Percentiles rank a stretch among this genome's conserved stretches.
phyloP scores from a whole-genome alignment of 2,329 filamentous ascomycete genomes.

The Tolypocladium amazonense region DNA sequence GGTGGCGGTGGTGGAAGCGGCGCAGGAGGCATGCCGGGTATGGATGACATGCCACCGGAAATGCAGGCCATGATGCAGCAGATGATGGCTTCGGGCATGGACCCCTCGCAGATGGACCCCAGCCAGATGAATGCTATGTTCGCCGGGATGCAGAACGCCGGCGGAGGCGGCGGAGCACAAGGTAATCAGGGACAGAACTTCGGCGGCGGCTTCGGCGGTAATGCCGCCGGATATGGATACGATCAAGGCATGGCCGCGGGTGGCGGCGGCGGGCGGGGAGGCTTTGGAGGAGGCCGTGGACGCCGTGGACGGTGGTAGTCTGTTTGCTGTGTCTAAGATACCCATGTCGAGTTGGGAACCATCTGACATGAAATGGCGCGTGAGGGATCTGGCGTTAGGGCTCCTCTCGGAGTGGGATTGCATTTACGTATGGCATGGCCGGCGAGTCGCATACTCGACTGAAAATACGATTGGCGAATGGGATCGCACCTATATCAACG shows the following conservation, averaged over 20 bases:
- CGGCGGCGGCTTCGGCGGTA: constrained; percentile 38
- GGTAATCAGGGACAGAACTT: constrained; percentile 42
- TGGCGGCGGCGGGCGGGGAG: constrained; percentile 19
- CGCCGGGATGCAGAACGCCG: constrained; percentile 41
- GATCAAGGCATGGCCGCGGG: constrained; percentile 35
- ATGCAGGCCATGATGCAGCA: constrained; percentile 63
- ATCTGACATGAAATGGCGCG: not conserved
- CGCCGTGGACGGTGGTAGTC: constrained; percentile 16
- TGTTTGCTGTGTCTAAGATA: not conserved
- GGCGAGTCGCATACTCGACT: not conserved
- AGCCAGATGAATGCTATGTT: constrained; percentile 49
- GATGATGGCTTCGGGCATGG: constrained; percentile 56
- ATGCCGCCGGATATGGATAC: constrained; percentile 41
- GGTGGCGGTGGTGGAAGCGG: constrained; percentile 18
- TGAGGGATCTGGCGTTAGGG: not conserved
- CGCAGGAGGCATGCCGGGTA: constrained; percentile 37
- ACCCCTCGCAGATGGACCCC: constrained; percentile 56
- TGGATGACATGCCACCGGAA: constrained; percentile 55
- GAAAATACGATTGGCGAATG: not conserved
- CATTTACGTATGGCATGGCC: not conserved
- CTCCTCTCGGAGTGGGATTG: not conserved
- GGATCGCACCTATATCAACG: not conserved
- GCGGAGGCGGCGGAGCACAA: constrained; percentile 30
- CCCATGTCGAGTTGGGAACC: not conserved
- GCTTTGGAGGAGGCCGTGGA: constrained; percentile 17